These are phyloP conservation scores for Talaromyces wortmannii DNA, from an alignment of 495 filamentous ascomycete species.

Conservation along the genomic window DNA sequence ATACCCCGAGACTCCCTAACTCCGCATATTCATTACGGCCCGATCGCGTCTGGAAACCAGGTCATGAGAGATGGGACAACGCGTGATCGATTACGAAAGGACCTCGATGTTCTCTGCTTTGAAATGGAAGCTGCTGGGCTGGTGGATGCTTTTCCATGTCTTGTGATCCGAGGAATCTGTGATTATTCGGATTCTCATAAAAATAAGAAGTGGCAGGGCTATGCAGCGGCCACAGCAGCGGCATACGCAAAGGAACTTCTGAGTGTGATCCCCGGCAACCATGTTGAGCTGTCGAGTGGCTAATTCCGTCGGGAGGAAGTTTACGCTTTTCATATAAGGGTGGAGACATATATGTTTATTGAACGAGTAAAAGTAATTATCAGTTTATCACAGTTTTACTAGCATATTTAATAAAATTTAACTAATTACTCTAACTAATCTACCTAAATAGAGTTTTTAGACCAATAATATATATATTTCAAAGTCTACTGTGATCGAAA, in stretches of 20 bases:
- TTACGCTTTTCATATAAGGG: neutral
- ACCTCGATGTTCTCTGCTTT: conserved; percentile 18
- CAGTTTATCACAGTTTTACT: too few species aligned
- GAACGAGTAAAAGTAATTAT: too few species aligned
- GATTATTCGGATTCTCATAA: conserved; percentile 20
- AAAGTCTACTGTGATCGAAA: too few species aligned
- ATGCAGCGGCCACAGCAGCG: conserved; percentile 16
- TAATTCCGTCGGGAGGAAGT: neutral
- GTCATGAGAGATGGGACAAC: conserved; percentile 14
- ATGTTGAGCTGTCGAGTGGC: conserved; percentile 16
- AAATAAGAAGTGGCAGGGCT: conserved; percentile 18
- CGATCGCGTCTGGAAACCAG: conserved; percentile 18
- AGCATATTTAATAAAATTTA: too few species aligned
- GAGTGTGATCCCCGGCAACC: conserved; percentile 19
- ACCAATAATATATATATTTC: too few species aligned
- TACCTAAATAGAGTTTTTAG: too few species aligned
- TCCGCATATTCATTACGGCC: conserved; percentile 18
- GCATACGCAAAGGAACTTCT: conserved; percentile 16
- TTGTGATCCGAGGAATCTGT: conserved; percentile 17
- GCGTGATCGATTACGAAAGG: conserved; percentile 11
- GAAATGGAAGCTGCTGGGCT: conserved; percentile 23
- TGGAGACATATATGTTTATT: neutral
- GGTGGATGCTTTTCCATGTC: conserved; percentile 13
- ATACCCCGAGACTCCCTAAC: conserved; percentile 8
- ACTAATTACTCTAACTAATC: too few species aligned